Conservation (phyloP, 306 rosid species). For the Parietaria judaica region DNA sequence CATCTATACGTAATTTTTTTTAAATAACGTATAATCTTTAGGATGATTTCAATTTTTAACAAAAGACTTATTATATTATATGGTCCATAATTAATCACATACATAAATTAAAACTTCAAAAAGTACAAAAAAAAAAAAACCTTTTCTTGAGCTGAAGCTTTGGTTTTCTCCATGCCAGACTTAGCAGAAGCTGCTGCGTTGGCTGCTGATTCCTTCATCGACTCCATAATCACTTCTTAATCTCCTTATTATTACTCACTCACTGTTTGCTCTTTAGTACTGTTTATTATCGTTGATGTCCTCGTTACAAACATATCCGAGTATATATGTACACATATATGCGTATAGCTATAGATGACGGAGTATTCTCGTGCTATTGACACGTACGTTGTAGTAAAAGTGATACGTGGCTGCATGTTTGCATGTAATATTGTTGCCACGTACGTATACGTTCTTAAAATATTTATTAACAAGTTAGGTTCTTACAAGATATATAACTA, state of each 20-base stretch:
- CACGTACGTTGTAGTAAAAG: background rate
- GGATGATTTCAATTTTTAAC: no score
- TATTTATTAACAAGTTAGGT: no score
- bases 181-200: constrained; percentile 69
- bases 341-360: background rate
- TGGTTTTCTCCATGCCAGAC: constrained; percentile 71
- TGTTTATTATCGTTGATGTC: no score
- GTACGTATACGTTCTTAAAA: no score
- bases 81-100: no score
- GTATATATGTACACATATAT: background rate
- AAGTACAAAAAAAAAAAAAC: constrained; percentile 17
- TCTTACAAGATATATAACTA: no score
- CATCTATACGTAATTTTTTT: no score
- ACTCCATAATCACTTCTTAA: constrained; percentile 29
- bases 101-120: no score
- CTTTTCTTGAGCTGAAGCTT: constrained; percentile 68
- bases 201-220: constrained; percentile 50
- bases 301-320: background rate
- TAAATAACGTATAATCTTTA: no score
- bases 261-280: no score
- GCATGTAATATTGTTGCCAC: no score
- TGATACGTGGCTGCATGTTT: background rate
- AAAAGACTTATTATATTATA: no score
- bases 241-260: constrained; percentile 48
- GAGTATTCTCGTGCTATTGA: background rate